Percentiles rank a stretch among this genome's conserved stretches.
Conservation (phyloP, 208 protist genomes). For the Angomonas ambiguus region DNA sequence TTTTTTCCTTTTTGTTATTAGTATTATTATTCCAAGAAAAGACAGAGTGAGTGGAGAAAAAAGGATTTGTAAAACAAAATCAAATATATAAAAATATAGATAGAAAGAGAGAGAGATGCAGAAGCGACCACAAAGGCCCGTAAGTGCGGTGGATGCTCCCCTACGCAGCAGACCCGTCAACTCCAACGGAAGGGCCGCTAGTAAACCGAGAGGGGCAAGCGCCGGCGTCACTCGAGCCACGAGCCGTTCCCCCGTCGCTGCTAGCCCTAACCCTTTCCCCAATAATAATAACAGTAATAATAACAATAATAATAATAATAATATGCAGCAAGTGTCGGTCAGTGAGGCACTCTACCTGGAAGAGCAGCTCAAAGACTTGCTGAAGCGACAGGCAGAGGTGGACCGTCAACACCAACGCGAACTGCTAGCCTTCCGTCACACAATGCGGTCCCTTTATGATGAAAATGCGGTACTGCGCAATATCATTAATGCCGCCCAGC, state of each 20-base stretch:
- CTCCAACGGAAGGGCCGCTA: not conserved
- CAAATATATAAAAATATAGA: not conserved
- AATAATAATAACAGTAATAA: too few relatives aligned
- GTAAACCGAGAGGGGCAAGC: not conserved
- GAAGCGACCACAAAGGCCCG: not conserved
- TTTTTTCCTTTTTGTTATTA: not conserved
- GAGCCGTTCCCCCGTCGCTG: too few relatives aligned
- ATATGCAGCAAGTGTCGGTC: conserved; percentile 20
- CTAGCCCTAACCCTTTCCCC: too few relatives aligned
- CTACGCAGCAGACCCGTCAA: not conserved
- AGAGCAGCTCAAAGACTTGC: conserved; percentile 31
- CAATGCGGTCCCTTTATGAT: conserved; percentile 45
- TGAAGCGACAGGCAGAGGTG: conserved; percentile 29
- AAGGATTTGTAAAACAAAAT: too few relatives aligned
- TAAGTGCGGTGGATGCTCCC: not conserved
- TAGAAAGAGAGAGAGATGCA: not conserved
- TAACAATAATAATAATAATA: conserved; percentile 4
- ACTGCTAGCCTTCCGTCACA: conserved; percentile 33
- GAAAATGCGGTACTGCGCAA: conserved; percentile 59
- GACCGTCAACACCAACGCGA: conserved; percentile 35
- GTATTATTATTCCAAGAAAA: not conserved
- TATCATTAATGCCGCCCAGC: conserved; percentile 38
- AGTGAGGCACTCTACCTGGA: conserved; percentile 23
- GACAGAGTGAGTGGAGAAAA: too few relatives aligned
- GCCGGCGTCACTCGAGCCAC: too few relatives aligned